Evolutionary conservation across 352 stramenopile species (phyloP).

Genomic region (Globisporangium iwayamae): DNA sequence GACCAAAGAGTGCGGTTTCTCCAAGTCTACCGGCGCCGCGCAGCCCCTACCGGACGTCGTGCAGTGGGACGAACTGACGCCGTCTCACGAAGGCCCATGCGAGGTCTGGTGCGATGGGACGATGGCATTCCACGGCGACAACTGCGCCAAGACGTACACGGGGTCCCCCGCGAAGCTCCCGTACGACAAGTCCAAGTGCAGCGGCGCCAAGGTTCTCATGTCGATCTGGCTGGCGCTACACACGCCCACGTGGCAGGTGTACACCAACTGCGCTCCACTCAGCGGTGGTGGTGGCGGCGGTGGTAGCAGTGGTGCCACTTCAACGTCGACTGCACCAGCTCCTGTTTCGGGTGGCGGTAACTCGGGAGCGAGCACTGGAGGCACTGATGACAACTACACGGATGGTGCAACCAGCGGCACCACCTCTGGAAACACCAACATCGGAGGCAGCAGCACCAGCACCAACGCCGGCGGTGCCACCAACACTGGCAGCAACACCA

Average conservation of each 20-base stretch:
- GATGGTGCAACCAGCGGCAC: background rate
- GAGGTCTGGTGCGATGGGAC: constrained; percentile 19
- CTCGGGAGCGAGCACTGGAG: background rate
- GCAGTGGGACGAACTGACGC: constrained; percentile 11
- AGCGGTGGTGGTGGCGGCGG: background rate
- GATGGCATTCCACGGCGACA: constrained; percentile 5
- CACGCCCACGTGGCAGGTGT: constrained; percentile 17
- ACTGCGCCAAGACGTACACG: constrained; percentile 2
- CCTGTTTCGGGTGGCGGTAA: background rate
- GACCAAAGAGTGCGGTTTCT: constrained; percentile 10
- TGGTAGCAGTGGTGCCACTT: constrained; percentile 1
- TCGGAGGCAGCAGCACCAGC: background rate
- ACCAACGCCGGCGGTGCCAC: constrained; percentile 5
- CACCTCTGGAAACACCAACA: background rate
- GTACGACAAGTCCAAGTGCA: constrained; percentile 18
- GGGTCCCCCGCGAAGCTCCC: constrained; percentile 11
- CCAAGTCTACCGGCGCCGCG: background rate
- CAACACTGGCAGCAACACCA: constrained; percentile 4
- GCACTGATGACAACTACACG: background rate
- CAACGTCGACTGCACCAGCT: background rate
- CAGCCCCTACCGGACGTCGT: constrained; percentile 3
- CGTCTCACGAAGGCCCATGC: constrained; percentile 20
- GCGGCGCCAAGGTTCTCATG: constrained; percentile 15
- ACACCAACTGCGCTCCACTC: constrained; percentile 20
- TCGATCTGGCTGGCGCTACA: constrained; percentile 19